phyloP scores from a whole-genome alignment of 192 early-diverging fungal genomes.

The Backusella tuberculispora region DNA sequence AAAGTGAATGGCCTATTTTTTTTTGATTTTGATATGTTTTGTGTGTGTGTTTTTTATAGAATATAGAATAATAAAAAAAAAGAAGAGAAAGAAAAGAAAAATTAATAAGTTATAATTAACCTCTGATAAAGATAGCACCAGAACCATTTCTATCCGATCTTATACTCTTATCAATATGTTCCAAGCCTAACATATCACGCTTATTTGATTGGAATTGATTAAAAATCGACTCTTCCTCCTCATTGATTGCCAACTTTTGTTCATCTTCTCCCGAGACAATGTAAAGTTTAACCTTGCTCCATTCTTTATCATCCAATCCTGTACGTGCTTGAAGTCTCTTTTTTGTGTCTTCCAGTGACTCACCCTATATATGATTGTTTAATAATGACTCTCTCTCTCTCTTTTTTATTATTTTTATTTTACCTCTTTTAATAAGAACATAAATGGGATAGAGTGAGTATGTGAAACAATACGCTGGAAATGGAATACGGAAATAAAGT shows the following conservation, averaged over 20 bases:
- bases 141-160: constrained; percentile 20
- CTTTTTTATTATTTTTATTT: neutral
- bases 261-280: constrained; percentile 42
- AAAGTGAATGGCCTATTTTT: neutral
- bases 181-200: constrained; percentile 51
- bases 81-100: constrained; percentile 10
- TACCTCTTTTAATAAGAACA: constrained; percentile 64
- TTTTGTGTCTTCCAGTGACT: constrained; percentile 73
- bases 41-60: neutral
- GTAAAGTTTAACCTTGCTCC: constrained; percentile 65
- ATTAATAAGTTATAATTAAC: constrained; percentile 26
- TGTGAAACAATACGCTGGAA: constrained; percentile 70
- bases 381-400: neutral
- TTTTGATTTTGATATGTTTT: neutral
- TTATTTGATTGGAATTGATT: constrained; percentile 26
- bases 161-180: constrained; percentile 48
- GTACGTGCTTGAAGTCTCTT: constrained; percentile 67
- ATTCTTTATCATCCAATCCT: constrained; percentile 86
- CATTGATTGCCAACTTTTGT: neutral
- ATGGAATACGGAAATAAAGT: constrained; percentile 73
- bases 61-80: constrained; percentile 14
- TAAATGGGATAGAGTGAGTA: constrained; percentile 85
- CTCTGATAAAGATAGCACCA: constrained; percentile 36
- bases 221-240: constrained; percentile 37
- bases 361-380: constrained; percentile 49